A percentile compares a stretch with the other conserved stretches of the same genome.
These are phyloP conservation scores for Xylariaceae sp. DNA, from an alignment of 2,329 filamentous ascomycete species.

Conservation along the genomic window DNA sequence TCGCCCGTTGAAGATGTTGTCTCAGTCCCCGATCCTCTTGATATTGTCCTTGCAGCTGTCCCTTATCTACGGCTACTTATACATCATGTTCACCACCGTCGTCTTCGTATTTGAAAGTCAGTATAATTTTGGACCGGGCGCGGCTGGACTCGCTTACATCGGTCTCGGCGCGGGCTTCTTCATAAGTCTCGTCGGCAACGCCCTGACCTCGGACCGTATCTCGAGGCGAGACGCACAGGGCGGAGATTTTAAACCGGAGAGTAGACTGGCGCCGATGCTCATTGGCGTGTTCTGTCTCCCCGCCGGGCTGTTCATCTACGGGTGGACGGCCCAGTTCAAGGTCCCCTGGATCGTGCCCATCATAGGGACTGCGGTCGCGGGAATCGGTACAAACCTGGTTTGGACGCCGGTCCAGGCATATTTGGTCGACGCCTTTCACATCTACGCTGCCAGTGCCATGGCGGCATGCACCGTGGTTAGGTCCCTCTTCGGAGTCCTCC, in stretches of 20 bases:
- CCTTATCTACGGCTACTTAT: slow-evolving; percentile 40
- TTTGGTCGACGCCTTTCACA: slow-evolving; percentile 46
- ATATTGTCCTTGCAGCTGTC: slow-evolving; percentile 52
- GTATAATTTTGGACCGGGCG: slow-evolving; percentile 43
- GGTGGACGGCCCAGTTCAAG: slow-evolving; percentile 29
- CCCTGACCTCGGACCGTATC: slow-evolving; percentile 35
- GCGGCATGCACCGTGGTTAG: slow-evolving; percentile 54
- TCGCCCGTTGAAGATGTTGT: slow-evolving; percentile 52
- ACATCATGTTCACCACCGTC: slow-evolving; percentile 40
- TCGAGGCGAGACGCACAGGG: slow-evolving; percentile 39
- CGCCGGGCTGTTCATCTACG: slow-evolving; percentile 32
- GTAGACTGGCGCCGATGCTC: slow-evolving; percentile 20
- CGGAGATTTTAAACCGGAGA: slow-evolving; percentile 28
- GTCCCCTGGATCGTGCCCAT: slow-evolving; percentile 50
- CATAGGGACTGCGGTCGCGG: slow-evolving; percentile 42
- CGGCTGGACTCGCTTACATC: slow-evolving; percentile 50
- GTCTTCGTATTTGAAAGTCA: slow-evolving; percentile 49
- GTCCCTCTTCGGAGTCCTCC: slow-evolving; percentile 44
- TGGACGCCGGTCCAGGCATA: slow-evolving; percentile 53
- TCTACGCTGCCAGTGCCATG: slow-evolving; percentile 39
- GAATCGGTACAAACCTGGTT: slow-evolving; percentile 35
- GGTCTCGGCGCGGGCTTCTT: slow-evolving; percentile 50
- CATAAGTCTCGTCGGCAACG: slow-evolving; percentile 28
- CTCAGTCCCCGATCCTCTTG: slow-evolving; percentile 53
- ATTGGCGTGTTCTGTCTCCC: slow-evolving; percentile 23